A percentile compares a stretch with the other conserved stretches of the same genome.
Evolutionary conservation across 164 flowering plant genomes (phyloP).

Genomic region (Chloranthus sessilifolius): DNA sequence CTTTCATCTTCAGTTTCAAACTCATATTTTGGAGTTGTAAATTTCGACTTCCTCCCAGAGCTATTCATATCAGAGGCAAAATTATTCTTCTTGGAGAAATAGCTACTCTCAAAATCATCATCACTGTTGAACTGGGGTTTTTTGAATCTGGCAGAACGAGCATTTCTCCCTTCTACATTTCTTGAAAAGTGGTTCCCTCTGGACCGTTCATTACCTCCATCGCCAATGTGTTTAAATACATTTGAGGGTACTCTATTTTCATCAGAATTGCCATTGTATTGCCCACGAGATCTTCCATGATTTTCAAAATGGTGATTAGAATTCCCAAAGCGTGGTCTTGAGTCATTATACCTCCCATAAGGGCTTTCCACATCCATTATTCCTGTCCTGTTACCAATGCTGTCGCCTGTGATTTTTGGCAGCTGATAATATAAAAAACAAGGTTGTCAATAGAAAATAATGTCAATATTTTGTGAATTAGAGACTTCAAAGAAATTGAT

Average conservation of each 20-base stretch:
- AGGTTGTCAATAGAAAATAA: not conserved
- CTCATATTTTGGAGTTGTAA: not conserved
- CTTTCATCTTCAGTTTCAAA: not conserved
- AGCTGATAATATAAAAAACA: slow-evolving; percentile 18
- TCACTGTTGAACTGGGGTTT: not conserved
- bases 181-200: slow-evolving; percentile 5
- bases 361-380: slow-evolving; percentile 11
- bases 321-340: slow-evolving; percentile 6
- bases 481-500: not conserved
- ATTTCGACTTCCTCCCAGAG: slow-evolving; percentile 9
- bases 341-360: slow-evolving; percentile 7
- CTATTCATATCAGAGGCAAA: slow-evolving; percentile 1
- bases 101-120: slow-evolving; percentile 11
- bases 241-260: slow-evolving; percentile 14
- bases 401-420: slow-evolving; percentile 18
- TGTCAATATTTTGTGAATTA: not conserved
- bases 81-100: slow-evolving; percentile 8
- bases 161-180: slow-evolving; percentile 7
- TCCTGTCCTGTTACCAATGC: slow-evolving; percentile 2
- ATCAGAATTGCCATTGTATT: slow-evolving; percentile 8
- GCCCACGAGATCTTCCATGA: slow-evolving; percentile 6
- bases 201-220: slow-evolving; percentile 12
- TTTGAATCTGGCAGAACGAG: slow-evolving; percentile 7
- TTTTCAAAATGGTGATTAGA: slow-evolving; percentile 12
- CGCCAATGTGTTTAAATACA: slow-evolving; percentile 5